phyloP scores from a whole-genome alignment of 768 basidiomycete species.

The Asterophora lycoperdoides region DNA sequence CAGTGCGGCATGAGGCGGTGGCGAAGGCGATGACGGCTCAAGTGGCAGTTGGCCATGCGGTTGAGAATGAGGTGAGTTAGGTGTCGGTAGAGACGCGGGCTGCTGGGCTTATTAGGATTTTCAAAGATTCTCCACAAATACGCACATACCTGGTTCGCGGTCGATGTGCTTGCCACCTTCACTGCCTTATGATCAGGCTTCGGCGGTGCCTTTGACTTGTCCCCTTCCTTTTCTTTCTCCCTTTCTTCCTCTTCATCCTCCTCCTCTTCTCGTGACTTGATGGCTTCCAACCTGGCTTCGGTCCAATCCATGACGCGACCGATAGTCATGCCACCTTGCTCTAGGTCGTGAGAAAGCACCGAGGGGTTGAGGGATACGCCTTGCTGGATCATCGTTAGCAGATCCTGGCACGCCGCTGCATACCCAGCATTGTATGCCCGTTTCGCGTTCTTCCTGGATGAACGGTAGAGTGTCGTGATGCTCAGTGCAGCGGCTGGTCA shows the following conservation, averaged over 20 bases:
- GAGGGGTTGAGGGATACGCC: conserved; percentile 59
- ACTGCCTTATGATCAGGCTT: conserved; percentile 18
- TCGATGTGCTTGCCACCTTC: conserved; percentile 5
- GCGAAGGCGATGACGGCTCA: conserved; percentile 32
- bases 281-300: conserved; percentile 75
- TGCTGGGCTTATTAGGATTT: conserved; percentile 15
- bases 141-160: conserved; percentile 29
- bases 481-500: conserved; percentile 71
- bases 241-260: conserved; percentile 79
- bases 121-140: neutral
- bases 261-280: conserved; percentile 71
- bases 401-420: conserved; percentile 72
- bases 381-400: conserved; percentile 79
- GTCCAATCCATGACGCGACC: conserved; percentile 83
- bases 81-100: conserved; percentile 27
- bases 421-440: conserved; percentile 80
- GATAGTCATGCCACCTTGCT: conserved; percentile 64
- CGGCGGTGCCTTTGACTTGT: conserved; percentile 20
- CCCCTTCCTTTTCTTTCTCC: conserved; percentile 50
- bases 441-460: conserved; percentile 72
- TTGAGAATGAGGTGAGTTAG: conserved; percentile 23
- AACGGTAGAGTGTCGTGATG: conserved; percentile 81
- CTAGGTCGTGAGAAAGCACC: conserved; percentile 41
- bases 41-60: conserved; percentile 19
- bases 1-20: conserved; percentile 26